Conservation (phyloP, 2,329 filamentous ascomycete genomes). For the Fusarium liriodendri region DNA sequence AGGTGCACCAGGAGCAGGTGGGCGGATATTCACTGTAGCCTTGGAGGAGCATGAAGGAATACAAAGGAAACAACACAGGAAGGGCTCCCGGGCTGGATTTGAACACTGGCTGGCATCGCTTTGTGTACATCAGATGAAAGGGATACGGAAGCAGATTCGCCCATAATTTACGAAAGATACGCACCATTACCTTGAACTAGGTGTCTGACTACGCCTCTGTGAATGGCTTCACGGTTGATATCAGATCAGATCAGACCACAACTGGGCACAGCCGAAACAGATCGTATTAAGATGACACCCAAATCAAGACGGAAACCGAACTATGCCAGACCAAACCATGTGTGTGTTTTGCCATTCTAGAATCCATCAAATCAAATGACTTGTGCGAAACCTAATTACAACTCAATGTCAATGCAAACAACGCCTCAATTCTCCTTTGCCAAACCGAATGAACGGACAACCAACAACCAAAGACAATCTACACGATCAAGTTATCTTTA, state of each 20-base stretch:
- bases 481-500: constrained; percentile 22
- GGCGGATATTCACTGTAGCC: constrained; percentile 66
- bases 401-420: constrained; percentile 6
- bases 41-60: background rate
- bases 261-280: background rate
- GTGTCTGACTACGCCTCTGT: background rate
- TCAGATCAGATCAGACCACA: background rate
- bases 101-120: constrained; percentile 28
- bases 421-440: constrained; percentile 1
- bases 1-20: constrained; percentile 98
- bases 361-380: background rate
- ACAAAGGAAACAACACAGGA: constrained; percentile 6
- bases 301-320: background rate
- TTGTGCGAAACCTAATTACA: constrained; percentile 9
- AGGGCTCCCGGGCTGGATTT: constrained; percentile 29
- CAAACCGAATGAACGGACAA: constrained; percentile 11
- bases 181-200: constrained; percentile 42
- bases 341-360: constrained; percentile 24
- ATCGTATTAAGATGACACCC: background rate
- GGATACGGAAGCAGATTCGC: constrained; percentile 28
- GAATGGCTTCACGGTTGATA: background rate
- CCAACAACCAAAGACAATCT: background rate
- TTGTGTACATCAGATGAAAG: constrained; percentile 38
- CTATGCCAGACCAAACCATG: constrained; percentile 4
- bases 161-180: constrained; percentile 45